Conservation (phyloP, 2,329 filamentous ascomycete genomes). For the Phialocephala sp. region DNA sequence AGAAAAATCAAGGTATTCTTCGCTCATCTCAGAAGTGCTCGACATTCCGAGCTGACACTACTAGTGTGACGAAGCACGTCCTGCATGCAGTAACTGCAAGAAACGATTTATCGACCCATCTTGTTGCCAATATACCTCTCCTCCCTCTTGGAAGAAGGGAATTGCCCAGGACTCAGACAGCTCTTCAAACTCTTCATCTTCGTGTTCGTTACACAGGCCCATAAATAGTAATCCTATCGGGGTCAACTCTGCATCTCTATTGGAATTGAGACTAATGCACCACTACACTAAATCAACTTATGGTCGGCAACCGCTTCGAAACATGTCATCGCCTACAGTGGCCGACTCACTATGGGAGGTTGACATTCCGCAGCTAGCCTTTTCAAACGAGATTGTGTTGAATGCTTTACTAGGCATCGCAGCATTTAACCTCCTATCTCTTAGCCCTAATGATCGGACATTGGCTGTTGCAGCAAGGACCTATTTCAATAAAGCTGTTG, state of each 20-base stretch:
- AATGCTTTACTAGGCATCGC: conserved; percentile 21
- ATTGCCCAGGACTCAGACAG: not conserved
- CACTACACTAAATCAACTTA: conserved; percentile 26
- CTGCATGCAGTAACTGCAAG: conserved; percentile 23
- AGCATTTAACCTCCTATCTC: conserved; percentile 21
- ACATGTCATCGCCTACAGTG: not conserved
- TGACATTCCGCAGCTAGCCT: conserved; percentile 26
- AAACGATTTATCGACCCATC: conserved; percentile 17
- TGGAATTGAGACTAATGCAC: conserved; percentile 28
- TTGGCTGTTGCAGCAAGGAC: conserved; percentile 16
- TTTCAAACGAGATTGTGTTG: conserved; percentile 25
- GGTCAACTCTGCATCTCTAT: conserved; percentile 10
- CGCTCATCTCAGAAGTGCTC: not conserved
- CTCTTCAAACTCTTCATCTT: conserved; percentile 9
- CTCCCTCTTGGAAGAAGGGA: not conserved
- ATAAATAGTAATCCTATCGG: conserved; percentile 15
- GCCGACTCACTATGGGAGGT: conserved; percentile 22
- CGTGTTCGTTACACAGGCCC: not conserved
- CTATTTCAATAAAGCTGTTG: conserved; percentile 25
- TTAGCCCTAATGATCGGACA: conserved; percentile 16
- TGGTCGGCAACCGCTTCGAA: not conserved
- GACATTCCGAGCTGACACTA: not conserved
- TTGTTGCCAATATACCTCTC: conserved; percentile 19
- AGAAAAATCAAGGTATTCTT: conserved; percentile 27
- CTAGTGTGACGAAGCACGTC: conserved; percentile 26